A percentile compares a stretch with the other conserved stretches of the same genome.
Evolutionary conservation across 352 stramenopile genomes (phyloP).

Genomic region (Blastocystis sp.): DNA sequence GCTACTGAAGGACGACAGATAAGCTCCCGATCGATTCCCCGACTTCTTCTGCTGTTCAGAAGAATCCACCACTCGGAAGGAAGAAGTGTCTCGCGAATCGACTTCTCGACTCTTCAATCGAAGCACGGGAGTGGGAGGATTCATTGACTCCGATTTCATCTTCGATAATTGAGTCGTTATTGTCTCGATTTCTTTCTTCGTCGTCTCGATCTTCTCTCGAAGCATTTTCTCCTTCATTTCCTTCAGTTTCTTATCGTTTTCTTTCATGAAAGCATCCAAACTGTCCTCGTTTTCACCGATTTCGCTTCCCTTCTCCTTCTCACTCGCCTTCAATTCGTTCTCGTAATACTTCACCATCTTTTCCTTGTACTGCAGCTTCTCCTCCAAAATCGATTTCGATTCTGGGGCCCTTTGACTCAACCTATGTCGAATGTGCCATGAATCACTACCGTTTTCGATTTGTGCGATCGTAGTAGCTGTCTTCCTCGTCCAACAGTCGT

Average conservation of each 20-base stretch:
- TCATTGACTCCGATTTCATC: neutral
- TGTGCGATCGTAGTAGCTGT: constrained; percentile 40
- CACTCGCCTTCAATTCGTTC: neutral
- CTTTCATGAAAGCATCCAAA: constrained; percentile 37
- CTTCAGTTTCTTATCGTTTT: constrained; percentile 28
- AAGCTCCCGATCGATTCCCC: neutral
- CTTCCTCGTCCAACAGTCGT: constrained; percentile 20
- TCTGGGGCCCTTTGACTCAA: neutral
- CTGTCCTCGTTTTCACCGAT: neutral
- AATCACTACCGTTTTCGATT: neutral
- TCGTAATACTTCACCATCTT: constrained; percentile 6
- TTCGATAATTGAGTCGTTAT: neutral
- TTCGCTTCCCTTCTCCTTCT: neutral
- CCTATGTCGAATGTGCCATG: neutral
- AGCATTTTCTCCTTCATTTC: constrained; percentile 46
- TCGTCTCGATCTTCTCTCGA: neutral
- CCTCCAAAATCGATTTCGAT: neutral
- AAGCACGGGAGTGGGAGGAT: neutral
- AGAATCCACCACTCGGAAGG: neutral
- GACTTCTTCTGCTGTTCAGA: neutral
- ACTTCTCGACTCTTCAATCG: neutral
- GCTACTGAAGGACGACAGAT: constrained; percentile 34
- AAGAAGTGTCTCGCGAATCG: neutral
- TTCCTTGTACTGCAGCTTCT: neutral
- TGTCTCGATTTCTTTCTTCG: neutral